Conservation (phyloP, 2,329 filamentous ascomycete species). For the Alternaria alternata region DNA sequence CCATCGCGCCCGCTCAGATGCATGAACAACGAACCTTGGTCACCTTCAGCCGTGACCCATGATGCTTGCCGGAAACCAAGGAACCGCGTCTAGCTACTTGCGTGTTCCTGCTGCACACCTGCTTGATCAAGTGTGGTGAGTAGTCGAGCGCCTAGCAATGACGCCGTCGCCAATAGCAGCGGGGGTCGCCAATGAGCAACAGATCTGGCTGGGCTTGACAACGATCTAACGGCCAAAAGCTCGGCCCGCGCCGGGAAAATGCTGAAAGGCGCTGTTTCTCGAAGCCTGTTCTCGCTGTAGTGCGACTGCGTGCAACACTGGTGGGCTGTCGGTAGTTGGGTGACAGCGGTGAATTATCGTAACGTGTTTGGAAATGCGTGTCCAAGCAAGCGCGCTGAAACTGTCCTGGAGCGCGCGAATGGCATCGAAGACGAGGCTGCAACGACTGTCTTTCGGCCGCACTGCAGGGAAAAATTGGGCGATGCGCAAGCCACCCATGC, state of each 20-base stretch:
- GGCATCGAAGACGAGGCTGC: slow-evolving; percentile 40
- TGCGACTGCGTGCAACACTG: slow-evolving; percentile 34
- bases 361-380: slow-evolving; percentile 11
- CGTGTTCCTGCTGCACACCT: slow-evolving; percentile 44
- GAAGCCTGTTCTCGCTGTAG: slow-evolving; percentile 43
- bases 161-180: slow-evolving; percentile 31
- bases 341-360: slow-evolving; percentile 37
- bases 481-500: slow-evolving; percentile 43
- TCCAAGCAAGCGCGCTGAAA: slow-evolving; percentile 20
- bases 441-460: slow-evolving; percentile 34
- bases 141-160: slow-evolving; percentile 40
- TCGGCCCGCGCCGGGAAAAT: slow-evolving; percentile 52
- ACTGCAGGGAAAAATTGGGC: slow-evolving; percentile 42
- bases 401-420: slow-evolving; percentile 23
- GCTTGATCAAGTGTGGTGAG: slow-evolving; percentile 45
- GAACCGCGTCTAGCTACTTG: slow-evolving; percentile 35
- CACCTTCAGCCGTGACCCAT: slow-evolving; percentile 29
- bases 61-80: slow-evolving; percentile 26
- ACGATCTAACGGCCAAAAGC: slow-evolving; percentile 48
- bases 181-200: slow-evolving; percentile 36
- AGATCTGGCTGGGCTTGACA: slow-evolving; percentile 45
- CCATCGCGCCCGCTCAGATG: slow-evolving; percentile 42
- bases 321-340: slow-evolving; percentile 35
- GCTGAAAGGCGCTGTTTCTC: slow-evolving; percentile 40
- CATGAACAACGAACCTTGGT: slow-evolving; percentile 40